Conservation (phyloP, 768 basidiomycete species). For the Pleurotus platypus region DNA sequence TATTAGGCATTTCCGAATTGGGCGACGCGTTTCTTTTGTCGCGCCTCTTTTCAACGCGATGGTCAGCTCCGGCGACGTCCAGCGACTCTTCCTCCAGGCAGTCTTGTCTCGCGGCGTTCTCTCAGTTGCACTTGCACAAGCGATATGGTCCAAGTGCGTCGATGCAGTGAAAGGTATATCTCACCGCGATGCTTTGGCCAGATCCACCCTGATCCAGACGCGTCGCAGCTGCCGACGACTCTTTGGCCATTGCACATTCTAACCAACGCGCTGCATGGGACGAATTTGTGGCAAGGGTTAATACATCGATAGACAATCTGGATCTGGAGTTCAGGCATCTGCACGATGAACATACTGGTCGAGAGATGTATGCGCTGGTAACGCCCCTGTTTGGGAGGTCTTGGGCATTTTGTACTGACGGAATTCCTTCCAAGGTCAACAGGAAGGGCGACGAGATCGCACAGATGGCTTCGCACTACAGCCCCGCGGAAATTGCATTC, state of each 20-base stretch:
- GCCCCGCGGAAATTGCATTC: conserved; percentile 72
- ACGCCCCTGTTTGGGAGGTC: conserved; percentile 19
- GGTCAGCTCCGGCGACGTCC: conserved; percentile 59
- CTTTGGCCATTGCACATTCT: conserved; percentile 40
- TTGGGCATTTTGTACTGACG: not conserved
- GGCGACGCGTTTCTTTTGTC: conserved; percentile 2
- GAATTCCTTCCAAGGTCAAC: conserved; percentile 57
- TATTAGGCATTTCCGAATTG: not conserved
- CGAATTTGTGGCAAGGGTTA: conserved; percentile 55
- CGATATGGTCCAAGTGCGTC: conserved; percentile 65
- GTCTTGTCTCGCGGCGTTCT: conserved; percentile 68
- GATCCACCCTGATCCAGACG: conserved; percentile 9
- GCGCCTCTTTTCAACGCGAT: conserved; percentile 18
- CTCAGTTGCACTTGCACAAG: conserved; percentile 59
- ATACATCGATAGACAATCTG: conserved; percentile 59
- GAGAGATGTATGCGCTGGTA: conserved; percentile 68
- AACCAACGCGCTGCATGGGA: conserved; percentile 51
- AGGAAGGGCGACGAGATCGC: conserved; percentile 77
- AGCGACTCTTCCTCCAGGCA: conserved; percentile 76
- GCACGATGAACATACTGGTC: conserved; percentile 62
- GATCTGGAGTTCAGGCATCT: conserved; percentile 69
- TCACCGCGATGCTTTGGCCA: conserved; percentile 1
- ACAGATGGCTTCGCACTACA: conserved; percentile 83
- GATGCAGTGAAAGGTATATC: conserved; percentile 62
- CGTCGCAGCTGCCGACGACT: conserved; percentile 46